These are phyloP conservation scores for Closterium sp. DNA, from an alignment of 139 green algal species.

Conservation along the genomic window DNA sequence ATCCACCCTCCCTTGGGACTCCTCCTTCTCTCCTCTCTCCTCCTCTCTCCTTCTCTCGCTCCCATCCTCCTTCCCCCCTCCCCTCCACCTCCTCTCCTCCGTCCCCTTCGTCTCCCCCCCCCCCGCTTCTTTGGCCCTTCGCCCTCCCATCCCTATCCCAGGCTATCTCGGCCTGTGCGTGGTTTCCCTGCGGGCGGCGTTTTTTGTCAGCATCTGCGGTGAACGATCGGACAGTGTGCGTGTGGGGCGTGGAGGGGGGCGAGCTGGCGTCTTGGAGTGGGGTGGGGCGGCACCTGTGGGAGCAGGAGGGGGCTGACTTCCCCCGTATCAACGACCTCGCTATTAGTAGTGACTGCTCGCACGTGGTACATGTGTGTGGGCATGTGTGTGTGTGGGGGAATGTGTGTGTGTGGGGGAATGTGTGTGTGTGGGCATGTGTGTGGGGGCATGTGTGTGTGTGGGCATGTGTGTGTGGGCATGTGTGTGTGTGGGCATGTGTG, in stretches of 20 bases:
- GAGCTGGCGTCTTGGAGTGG: constrained; percentile 49
- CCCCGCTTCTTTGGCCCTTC: too few relatives aligned
- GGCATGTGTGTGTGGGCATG: too few relatives aligned
- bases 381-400: too few relatives aligned
- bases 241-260: constrained; percentile 63
- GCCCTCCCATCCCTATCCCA: constrained; percentile 18
- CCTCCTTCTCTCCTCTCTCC: not conserved
- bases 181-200: constrained; percentile 73
- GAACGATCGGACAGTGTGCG: constrained; percentile 66
- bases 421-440: too few relatives aligned
- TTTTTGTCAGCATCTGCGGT: constrained; percentile 66
- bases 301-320: not conserved
- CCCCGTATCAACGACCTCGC: constrained; percentile 75
- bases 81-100: too few relatives aligned
- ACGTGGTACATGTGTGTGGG: constrained; percentile 9
- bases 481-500: too few relatives aligned
- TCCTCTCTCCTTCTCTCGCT: too few relatives aligned
- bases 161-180: constrained; percentile 68
- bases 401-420: too few relatives aligned
- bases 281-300: not conserved
- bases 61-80: too few relatives aligned
- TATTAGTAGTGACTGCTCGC: constrained; percentile 62
- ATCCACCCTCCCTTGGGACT: not conserved
- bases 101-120: too few relatives aligned
- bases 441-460: too few relatives aligned